Conservation (phyloP, 345 rosid species). For the Sonneratia caseolaris region DNA sequence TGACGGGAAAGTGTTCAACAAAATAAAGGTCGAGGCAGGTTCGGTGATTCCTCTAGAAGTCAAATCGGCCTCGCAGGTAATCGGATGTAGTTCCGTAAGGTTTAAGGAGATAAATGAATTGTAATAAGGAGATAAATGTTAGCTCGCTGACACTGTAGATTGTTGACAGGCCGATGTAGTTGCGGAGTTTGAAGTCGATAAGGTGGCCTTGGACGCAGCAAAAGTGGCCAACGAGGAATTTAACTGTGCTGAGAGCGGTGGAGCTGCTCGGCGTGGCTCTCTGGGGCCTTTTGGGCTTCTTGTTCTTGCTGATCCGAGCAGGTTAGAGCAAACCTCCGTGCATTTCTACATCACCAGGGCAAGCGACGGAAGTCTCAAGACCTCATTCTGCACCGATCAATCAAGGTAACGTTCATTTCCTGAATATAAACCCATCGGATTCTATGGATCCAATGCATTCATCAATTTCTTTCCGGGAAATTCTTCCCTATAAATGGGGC, state of each 20-base stretch:
- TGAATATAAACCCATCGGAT: no score
- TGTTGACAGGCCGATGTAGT: constrained; percentile 42
- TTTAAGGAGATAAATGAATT: neutral
- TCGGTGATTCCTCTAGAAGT: constrained; percentile 49
- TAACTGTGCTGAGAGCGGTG: constrained; percentile 40
- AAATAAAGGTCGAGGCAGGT: constrained; percentile 43
- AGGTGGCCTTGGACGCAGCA: constrained; percentile 32
- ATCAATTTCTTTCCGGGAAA: no score
- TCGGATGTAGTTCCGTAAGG: neutral
- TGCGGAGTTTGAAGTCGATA: constrained; percentile 62
- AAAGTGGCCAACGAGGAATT: constrained; percentile 28
- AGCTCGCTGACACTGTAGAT: neutral
- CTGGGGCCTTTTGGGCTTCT: constrained; percentile 86
- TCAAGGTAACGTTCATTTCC: constrained; percentile 34
- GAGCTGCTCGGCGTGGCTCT: constrained; percentile 56
- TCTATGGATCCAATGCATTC: no score
- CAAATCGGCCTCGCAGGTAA: constrained; percentile 63
- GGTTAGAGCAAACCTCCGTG: constrained; percentile 70
- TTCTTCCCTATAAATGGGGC: no score
- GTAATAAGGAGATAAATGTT: neutral
- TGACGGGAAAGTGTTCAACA: constrained; percentile 32
- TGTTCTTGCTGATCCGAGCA: constrained; percentile 57
- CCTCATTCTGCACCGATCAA: constrained; percentile 71
- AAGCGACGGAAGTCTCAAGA: constrained; percentile 40
- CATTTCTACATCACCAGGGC: constrained; percentile 67